Conservation (phyloP, 495 filamentous ascomycete genomes). For the Aspergillus ellipticus region DNA sequence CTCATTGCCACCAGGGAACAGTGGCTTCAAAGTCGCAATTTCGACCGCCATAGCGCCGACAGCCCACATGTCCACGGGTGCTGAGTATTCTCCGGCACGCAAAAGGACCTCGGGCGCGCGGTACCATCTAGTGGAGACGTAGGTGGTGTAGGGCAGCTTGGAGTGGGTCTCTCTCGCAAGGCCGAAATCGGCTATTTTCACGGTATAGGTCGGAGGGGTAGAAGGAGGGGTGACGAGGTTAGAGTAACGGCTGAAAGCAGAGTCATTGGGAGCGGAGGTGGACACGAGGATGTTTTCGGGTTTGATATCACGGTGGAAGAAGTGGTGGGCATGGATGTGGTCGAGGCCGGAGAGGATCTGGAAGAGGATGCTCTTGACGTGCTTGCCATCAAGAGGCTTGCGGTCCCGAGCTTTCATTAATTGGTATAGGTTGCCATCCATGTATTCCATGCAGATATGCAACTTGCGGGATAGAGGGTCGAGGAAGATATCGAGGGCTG, state of each 20-base stretch:
- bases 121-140: slow-evolving; percentile 98
- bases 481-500: slow-evolving; percentile 97
- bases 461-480: slow-evolving; percentile 93
- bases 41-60: slow-evolving; percentile 99
- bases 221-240: slow-evolving; percentile 90
- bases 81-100: slow-evolving; percentile 93
- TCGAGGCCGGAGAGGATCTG: slow-evolving; percentile 95
- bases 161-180: slow-evolving; percentile 97
- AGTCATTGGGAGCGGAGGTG: slow-evolving; percentile 79
- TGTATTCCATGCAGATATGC: slow-evolving; percentile 99
- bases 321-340: slow-evolving; percentile 94
- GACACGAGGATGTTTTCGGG: slow-evolving; percentile 98
- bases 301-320: slow-evolving; percentile 99
- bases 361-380: slow-evolving; percentile 96
- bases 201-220: slow-evolving; percentile 87
- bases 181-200: slow-evolving; percentile 99
- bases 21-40: slow-evolving; percentile 91
- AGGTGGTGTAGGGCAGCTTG: slow-evolving; percentile 94
- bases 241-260: slow-evolving; percentile 86
- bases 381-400: slow-evolving; percentile 82
- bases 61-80: slow-evolving; percentile 97
- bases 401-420: slow-evolving; percentile 98
- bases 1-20: slow-evolving; percentile 97
- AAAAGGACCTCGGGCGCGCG: slow-evolving; percentile 94
- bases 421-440: slow-evolving; percentile 99